Evolutionary conservation across 768 basidiomycete species (phyloP).

Genomic region (Roridomyces roridus): DNA sequence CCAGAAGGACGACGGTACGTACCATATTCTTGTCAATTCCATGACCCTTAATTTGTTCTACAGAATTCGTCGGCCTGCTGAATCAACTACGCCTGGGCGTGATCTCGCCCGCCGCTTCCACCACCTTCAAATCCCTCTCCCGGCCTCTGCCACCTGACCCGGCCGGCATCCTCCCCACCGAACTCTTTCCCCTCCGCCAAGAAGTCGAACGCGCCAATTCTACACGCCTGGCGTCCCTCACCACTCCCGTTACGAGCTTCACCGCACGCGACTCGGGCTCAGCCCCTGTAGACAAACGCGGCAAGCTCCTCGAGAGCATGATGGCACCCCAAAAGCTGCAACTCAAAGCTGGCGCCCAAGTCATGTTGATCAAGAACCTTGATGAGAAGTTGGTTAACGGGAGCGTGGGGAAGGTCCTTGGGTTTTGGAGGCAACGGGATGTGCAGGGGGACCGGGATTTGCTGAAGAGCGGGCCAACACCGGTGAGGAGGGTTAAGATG

Average conservation of each 20-base stretch:
- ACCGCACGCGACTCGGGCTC: slow-evolving; percentile 58
- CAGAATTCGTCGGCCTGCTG: slow-evolving; percentile 75
- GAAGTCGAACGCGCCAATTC: slow-evolving; percentile 74
- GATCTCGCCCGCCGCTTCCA: slow-evolving; percentile 30
- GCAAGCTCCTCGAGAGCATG: slow-evolving; percentile 64
- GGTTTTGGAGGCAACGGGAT: slow-evolving; percentile 46
- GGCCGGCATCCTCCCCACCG: slow-evolving; percentile 47
- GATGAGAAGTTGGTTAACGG: slow-evolving; percentile 82
- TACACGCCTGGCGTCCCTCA: slow-evolving; percentile 55
- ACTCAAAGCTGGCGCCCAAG: slow-evolving; percentile 60
- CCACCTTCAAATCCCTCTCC: slow-evolving; percentile 26
- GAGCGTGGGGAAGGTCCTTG: slow-evolving; percentile 72
- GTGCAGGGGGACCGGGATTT: slow-evolving; percentile 20
- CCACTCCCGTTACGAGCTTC: slow-evolving; percentile 49
- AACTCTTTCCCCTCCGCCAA: slow-evolving; percentile 67
- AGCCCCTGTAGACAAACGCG: slow-evolving; percentile 46
- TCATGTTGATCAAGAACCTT: slow-evolving; percentile 82
- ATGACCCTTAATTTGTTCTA: background rate
- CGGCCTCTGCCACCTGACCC: slow-evolving; percentile 24
- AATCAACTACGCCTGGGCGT: slow-evolving; percentile 75
- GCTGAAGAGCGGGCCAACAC: slow-evolving; percentile 28
- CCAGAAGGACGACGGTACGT: slow-evolving; percentile 72
- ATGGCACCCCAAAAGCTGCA: slow-evolving; percentile 62
- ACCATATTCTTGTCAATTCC: background rate
- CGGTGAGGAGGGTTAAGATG: slow-evolving; percentile 30